Evolutionary conservation across 2,329 filamentous ascomycete species (phyloP).

Genomic region (Neonectria faginata): DNA sequence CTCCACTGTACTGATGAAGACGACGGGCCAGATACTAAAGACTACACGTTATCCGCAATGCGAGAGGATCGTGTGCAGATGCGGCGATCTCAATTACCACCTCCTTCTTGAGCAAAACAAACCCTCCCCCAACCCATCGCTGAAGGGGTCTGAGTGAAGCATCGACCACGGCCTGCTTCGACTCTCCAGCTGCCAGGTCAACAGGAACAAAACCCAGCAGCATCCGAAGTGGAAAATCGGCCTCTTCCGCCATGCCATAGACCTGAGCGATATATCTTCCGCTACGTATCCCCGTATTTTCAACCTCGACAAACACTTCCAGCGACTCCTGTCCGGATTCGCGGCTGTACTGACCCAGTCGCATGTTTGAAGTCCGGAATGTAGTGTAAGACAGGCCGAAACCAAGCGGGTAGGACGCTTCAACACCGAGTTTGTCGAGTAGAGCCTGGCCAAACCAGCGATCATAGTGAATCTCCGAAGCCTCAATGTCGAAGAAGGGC

Average conservation of each 20-base stretch:
- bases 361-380: conserved; percentile 7
- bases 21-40: too few relatives aligned
- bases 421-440: too few relatives aligned
- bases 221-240: conserved; percentile 20
- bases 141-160: conserved; percentile 24
- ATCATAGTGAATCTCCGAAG: too few relatives aligned
- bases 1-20: too few relatives aligned
- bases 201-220: conserved; percentile 29
- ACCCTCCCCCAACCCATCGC: conserved; percentile 18
- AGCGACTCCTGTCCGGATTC: not conserved
- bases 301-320: not conserved
- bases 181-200: conserved; percentile 14
- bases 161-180: not conserved
- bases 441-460: too few relatives aligned
- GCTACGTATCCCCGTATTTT: conserved; percentile 20
- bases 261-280: conserved; percentile 36
- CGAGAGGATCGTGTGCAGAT: too few relatives aligned
- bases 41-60: too few relatives aligned
- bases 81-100: too few relatives aligned
- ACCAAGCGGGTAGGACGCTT: conserved; percentile 34
- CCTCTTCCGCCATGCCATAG: conserved; percentile 24
- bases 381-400: conserved; percentile 40
- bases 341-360: not conserved
- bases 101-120: not conserved
- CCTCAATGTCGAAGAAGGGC: too few relatives aligned